Evolutionary conservation across 495 filamentous ascomycete species (phyloP).

Genomic region (Cercophora samala): DNA sequence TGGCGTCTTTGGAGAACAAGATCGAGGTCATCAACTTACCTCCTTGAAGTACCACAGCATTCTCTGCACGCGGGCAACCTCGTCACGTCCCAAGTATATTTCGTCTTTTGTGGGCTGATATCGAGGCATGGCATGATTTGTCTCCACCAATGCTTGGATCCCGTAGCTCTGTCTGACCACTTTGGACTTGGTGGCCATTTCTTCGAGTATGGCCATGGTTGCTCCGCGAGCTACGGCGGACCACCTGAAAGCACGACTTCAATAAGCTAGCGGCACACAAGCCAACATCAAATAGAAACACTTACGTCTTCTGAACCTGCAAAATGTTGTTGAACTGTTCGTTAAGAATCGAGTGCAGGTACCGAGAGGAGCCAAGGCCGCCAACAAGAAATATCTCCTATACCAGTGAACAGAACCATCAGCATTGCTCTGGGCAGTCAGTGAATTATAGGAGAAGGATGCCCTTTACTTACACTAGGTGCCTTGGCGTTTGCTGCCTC

Average conservation of each 20-base stretch:
- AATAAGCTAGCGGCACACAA: neutral
- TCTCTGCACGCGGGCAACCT: neutral
- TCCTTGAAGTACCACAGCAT: neutral
- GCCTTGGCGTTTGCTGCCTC: neutral
- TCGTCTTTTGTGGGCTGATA: neutral
- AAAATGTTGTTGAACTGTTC: neutral
- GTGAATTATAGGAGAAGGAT: no score
- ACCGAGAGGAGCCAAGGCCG: neutral
- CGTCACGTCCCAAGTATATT: neutral
- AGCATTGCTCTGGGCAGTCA: neutral
- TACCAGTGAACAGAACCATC: neutral
- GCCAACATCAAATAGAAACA: neutral
- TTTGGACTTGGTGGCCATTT: neutral
- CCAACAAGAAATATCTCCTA: neutral
- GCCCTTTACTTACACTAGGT: neutral
- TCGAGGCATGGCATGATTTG: neutral
- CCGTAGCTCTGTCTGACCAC: neutral
- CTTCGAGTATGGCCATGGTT: neutral
- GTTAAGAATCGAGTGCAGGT: neutral
- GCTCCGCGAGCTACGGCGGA: neutral
- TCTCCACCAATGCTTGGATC: neutral
- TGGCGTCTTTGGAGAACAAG: neutral
- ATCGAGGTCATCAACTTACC: neutral
- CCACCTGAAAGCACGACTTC: neutral
- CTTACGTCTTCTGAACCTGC: neutral